phyloP scores from a whole-genome alignment of 176 grass and related monocot genomes.

The Secale cereale region DNA sequence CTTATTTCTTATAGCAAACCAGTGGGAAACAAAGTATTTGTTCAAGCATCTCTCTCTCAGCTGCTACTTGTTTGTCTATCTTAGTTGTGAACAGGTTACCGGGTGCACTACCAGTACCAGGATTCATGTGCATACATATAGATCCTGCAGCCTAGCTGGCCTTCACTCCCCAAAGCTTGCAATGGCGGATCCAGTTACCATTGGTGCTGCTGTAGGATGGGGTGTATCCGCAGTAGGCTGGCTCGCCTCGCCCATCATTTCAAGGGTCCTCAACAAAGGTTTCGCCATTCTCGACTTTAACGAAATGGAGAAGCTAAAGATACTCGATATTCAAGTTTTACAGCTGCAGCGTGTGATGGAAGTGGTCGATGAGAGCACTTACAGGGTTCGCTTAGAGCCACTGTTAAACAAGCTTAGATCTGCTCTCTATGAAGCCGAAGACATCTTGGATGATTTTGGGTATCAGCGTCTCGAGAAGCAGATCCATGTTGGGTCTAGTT shows the following conservation, averaged over 20 bases:
- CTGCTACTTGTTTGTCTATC: background rate
- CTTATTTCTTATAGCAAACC: background rate
- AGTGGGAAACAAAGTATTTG: background rate
- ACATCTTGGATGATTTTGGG: constrained; percentile 19
- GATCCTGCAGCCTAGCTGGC: background rate
- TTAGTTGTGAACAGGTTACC: background rate
- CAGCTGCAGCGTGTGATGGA: constrained; percentile 12
- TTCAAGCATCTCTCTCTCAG: background rate
- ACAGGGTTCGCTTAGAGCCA: background rate
- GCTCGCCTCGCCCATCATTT: constrained; percentile 17
- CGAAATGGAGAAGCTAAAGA: background rate
- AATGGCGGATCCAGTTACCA: background rate
- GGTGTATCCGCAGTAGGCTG: background rate
- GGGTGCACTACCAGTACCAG: background rate
- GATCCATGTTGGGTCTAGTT: no score
- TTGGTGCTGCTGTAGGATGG: background rate
- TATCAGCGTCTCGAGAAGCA: constrained; percentile 15
- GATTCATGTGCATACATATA: background rate
- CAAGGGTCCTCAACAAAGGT: background rate
- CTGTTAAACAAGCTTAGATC: constrained; percentile 1
- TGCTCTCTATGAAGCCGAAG: constrained; percentile 27
- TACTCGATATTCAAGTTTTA: background rate
- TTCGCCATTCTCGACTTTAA: background rate
- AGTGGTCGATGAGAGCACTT: background rate
- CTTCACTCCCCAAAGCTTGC: background rate